Conservation (phyloP, 2,329 filamentous ascomycete genomes). For the Aspergillus proliferans region DNA sequence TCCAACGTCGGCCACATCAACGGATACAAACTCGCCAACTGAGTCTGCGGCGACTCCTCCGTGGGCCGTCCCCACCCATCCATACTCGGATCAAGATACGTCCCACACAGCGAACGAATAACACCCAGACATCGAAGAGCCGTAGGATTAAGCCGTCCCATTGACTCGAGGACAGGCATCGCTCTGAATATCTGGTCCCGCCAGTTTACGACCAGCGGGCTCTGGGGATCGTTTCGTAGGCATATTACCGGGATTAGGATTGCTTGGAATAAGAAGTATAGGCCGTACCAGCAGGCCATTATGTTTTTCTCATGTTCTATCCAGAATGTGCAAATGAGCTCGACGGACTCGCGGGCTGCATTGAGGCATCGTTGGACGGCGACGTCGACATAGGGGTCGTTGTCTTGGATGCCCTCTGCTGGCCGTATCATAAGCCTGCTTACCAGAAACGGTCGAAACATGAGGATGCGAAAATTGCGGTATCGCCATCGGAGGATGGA, state of each 20-base stretch:
- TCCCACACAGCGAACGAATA: slow-evolving; percentile 12
- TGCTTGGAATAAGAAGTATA: slow-evolving; percentile 32
- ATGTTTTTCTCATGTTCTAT: slow-evolving; percentile 17
- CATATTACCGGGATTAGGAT: slow-evolving; percentile 21
- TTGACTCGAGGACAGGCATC: slow-evolving; percentile 15
- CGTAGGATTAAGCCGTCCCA: slow-evolving; percentile 13
- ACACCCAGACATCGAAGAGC: slow-evolving; percentile 12
- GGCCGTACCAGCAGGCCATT: slow-evolving; percentile 26
- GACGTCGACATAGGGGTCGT: slow-evolving; percentile 5
- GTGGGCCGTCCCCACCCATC: slow-evolving; percentile 11
- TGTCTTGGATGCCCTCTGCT: slow-evolving; percentile 4
- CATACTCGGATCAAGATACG: slow-evolving; percentile 10
- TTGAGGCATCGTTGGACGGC: slow-evolving; percentile 22
- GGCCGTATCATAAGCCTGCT: slow-evolving; percentile 10
- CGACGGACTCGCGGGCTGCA: slow-evolving; percentile 24
- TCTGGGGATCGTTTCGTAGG: slow-evolving; percentile 11
- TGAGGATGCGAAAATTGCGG: slow-evolving; percentile 28
- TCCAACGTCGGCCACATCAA: slow-evolving; percentile 19
- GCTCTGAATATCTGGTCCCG: slow-evolving; percentile 12
- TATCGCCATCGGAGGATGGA: slow-evolving; percentile 26
- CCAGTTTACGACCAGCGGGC: slow-evolving; percentile 8
- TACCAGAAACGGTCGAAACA: slow-evolving; percentile 27
- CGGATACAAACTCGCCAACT: slow-evolving; percentile 16
- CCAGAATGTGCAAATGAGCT: slow-evolving; percentile 23
- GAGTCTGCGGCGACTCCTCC: slow-evolving; percentile 18